Evolutionary conservation across 2,329 filamentous ascomycete species (phyloP), one percentile per base, ranked within the genome.

Genomic region (Trichocomaceae sp.): DNA sequence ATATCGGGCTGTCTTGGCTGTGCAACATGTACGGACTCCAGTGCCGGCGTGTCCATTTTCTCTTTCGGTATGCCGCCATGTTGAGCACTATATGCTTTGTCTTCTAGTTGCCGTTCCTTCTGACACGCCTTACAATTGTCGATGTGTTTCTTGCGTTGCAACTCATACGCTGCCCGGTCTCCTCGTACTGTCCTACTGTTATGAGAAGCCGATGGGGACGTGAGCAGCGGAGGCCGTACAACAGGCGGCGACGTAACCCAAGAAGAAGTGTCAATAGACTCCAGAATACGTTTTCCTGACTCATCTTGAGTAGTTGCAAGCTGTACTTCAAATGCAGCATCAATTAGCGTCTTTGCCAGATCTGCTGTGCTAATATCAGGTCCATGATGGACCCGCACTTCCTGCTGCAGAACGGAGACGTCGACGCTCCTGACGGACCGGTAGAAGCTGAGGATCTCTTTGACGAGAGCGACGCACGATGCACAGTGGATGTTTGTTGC

Each of bases 81-180:
- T 33, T 50, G 17, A 6, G 9, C 37, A 46, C 15, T 12, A 35
- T 31, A 20, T 45, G 35, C 19, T 10, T 26, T 31, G 26, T 50
- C 33, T 19, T 42, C 39, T 9, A 12, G 61, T 37, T 63, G 58
- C 48, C 67, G 65, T 57, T 77, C 74, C 42, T 69, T 70, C 55
- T 70, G 71, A 64, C 78, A 81, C 26, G 73, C 72, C 58, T 77
- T 72, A 59, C 78, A 81, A 53, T 79, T 79, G 54, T 75, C 71
- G 41, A 80, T 66, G 59, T 81, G 75, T 51, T 66, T 66, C 31
- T 58, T 66, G 17, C 63, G 63, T 60, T 56, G 54, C 20, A 41
- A 13, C 15, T 52, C 50, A 19, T 56, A 52, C 20, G 45, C 22
- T 20, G n/a, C 37, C 10, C n/a, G 49, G 15, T 35, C 31, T 35